phyloP scores from a whole-genome alignment of 495 filamentous ascomycete genomes.

The Cercophora newfieldiana region DNA sequence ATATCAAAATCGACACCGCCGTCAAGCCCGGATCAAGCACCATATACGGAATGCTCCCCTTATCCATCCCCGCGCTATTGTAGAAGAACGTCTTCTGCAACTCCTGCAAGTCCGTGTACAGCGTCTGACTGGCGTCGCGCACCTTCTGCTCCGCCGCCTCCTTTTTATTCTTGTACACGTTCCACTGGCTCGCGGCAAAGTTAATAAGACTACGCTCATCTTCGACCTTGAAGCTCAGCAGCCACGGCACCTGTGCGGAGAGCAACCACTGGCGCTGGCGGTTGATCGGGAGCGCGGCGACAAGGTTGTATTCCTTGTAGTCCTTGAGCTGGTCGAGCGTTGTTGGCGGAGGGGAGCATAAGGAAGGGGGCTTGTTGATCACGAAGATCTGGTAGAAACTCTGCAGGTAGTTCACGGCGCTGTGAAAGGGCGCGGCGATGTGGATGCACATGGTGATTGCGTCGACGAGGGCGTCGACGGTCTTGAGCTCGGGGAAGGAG shows the following conservation, averaged over 20 bases:
- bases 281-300: slow-evolving; percentile 44
- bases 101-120: slow-evolving; percentile 30
- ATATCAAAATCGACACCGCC: slow-evolving; percentile 45
- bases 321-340: slow-evolving; percentile 27
- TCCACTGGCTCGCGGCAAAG: slow-evolving; percentile 39
- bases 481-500: slow-evolving; percentile 67
- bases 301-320: slow-evolving; percentile 39
- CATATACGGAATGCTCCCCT: slow-evolving; percentile 41
- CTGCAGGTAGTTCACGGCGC: slow-evolving; percentile 52
- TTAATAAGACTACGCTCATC: slow-evolving; percentile 40
- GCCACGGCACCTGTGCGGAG: slow-evolving; percentile 43
- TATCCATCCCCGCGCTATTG: slow-evolving; percentile 31
- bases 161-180: slow-evolving; percentile 28
- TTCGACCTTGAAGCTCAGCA: slow-evolving; percentile 46
- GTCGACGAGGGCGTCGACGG: slow-evolving; percentile 81
- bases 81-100: slow-evolving; percentile 28
- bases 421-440: slow-evolving; percentile 51
- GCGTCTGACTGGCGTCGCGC: slow-evolving; percentile 24
- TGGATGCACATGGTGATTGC: slow-evolving; percentile 64
- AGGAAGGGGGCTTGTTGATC: slow-evolving; percentile 43
- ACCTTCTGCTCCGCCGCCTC: slow-evolving; percentile 17
- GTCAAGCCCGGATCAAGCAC: slow-evolving; percentile 43
- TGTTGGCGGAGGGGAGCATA: slow-evolving; percentile 37
- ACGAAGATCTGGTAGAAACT: slow-evolving; percentile 52
- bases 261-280: slow-evolving; percentile 44